Evolutionary conservation across 2,329 filamentous ascomycete genomes (phyloP).

Genomic region (Pseudofabraea citricarpa): DNA sequence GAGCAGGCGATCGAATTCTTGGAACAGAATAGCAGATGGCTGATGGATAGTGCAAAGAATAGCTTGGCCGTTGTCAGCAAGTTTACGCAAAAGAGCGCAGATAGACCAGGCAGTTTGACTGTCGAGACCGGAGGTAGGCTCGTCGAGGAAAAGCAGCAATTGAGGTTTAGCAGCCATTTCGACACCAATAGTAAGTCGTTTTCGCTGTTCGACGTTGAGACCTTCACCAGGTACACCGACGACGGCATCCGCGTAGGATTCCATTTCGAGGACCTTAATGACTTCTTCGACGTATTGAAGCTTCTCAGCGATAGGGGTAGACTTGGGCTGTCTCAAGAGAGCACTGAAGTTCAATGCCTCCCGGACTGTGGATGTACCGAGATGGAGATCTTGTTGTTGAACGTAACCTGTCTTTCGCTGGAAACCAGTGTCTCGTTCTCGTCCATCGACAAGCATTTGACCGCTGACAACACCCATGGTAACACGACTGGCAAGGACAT

Average conservation of each 20-base stretch:
- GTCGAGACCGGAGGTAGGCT: conserved; percentile 91
- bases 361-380: conserved; percentile 78
- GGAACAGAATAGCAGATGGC: conserved; percentile 92
- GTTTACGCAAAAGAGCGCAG: conserved; percentile 79
- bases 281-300: conserved; percentile 84
- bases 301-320: conserved; percentile 72
- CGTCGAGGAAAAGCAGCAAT: conserved; percentile 86
- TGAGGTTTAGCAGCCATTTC: conserved; percentile 90
- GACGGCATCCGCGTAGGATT: conserved; percentile 82
- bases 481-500: conserved; percentile 78
- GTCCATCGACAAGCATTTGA: conserved; percentile 67
- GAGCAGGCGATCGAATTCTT: conserved; percentile 78
- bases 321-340: conserved; percentile 74
- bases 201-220: conserved; percentile 66
- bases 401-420: conserved; percentile 91
- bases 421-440: conserved; percentile 72
- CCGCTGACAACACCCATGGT: conserved; percentile 87
- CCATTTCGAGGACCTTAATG: conserved; percentile 86
- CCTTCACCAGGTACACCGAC: conserved; percentile 89
- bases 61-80: conserved; percentile 83
- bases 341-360: conserved; percentile 86
- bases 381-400: conserved; percentile 86
- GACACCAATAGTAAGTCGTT: conserved; percentile 86
- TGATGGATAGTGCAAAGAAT: conserved; percentile 98
- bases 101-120: conserved; percentile 93